phyloP scores from a whole-genome alignment of 345 rosid species.

The Rhodamnia argentea region DNA sequence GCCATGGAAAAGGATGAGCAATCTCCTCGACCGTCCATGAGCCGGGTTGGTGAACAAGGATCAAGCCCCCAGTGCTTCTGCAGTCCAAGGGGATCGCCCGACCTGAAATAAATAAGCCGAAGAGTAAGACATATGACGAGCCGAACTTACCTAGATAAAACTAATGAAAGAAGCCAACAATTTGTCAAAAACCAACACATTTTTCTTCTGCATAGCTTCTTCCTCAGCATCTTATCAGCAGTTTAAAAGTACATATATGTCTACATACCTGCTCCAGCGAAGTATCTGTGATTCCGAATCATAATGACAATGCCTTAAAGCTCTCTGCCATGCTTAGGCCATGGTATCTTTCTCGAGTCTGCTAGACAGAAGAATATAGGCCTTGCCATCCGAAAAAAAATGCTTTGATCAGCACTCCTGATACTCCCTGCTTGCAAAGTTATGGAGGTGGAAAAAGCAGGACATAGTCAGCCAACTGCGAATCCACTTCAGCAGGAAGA shows the following conservation, averaged over 20 bases:
- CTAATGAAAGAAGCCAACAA: background rate
- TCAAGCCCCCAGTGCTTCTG: background rate
- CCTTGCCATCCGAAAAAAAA: background rate
- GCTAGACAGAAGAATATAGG: background rate
- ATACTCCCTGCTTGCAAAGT: background rate
- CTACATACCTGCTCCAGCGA: background rate
- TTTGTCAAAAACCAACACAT: background rate
- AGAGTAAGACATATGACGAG: background rate
- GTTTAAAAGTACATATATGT: background rate
- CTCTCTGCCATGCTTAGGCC: background rate
- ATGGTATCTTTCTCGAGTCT: background rate
- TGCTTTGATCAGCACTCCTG: background rate
- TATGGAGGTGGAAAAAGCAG: background rate
- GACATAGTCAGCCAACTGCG: background rate
- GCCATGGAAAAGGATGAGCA: background rate
- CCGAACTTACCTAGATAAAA: background rate
- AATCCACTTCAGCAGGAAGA: constrained; percentile 14
- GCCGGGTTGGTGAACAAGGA: background rate
- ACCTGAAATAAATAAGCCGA: background rate
- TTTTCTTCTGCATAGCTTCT: background rate
- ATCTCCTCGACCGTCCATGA: background rate
- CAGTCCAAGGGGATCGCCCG: background rate
- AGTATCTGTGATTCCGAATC: background rate
- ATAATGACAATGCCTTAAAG: background rate
- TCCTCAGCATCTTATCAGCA: background rate